Evolutionary conservation across 306 rosid genomes (phyloP).

Genomic region (Lathyrus aphaca): DNA sequence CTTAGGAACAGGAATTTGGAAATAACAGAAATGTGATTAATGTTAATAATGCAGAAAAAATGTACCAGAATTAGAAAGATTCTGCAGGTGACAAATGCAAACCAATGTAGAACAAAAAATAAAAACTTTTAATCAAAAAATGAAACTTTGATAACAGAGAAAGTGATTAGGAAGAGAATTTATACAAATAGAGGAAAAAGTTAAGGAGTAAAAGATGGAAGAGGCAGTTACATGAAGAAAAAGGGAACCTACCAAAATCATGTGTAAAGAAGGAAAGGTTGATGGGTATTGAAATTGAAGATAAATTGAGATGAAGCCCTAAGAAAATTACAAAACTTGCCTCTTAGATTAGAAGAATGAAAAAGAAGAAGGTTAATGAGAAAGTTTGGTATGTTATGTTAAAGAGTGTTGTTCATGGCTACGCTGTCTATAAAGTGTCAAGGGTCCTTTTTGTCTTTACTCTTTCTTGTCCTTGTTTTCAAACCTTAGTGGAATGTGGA

Average conservation of each 20-base stretch:
- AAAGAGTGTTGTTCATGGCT: slow-evolving; percentile 46
- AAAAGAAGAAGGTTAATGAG: slow-evolving; percentile 22
- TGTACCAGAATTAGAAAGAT: slow-evolving; percentile 6
- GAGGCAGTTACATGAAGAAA: slow-evolving; percentile 28
- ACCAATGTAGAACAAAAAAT: slow-evolving; percentile 26
- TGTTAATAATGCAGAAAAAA: slow-evolving; percentile 28
- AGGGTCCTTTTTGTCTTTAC: slow-evolving; percentile 68
- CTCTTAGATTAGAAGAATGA: slow-evolving; percentile 36
- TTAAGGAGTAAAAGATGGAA: slow-evolving; percentile 32
- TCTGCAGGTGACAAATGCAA: slow-evolving; percentile 21
- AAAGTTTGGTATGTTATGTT: neutral
- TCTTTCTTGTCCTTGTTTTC: slow-evolving; percentile 55
- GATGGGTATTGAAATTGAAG: slow-evolving; percentile 57
- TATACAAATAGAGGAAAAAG: slow-evolving; percentile 30
- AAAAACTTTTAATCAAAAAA: slow-evolving; percentile 22
- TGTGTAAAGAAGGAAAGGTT: slow-evolving; percentile 39
- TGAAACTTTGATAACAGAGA: slow-evolving; percentile 19
- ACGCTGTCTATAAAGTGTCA: slow-evolving; percentile 77
- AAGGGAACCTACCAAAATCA: slow-evolving; percentile 44
- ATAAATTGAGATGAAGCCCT: slow-evolving; percentile 45
- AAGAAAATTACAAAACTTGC: slow-evolving; percentile 48
- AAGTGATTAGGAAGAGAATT: neutral
- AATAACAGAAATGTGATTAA: slow-evolving; percentile 30
- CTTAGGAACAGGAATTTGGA: slow-evolving; percentile 43
- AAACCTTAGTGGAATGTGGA: slow-evolving; percentile 47